A percentile compares a stretch with the other conserved stretches of the same genome.
These are phyloP conservation scores for Aspergillus sergii DNA, from an alignment of 2,329 filamentous ascomycete species.

Conservation along the genomic window DNA sequence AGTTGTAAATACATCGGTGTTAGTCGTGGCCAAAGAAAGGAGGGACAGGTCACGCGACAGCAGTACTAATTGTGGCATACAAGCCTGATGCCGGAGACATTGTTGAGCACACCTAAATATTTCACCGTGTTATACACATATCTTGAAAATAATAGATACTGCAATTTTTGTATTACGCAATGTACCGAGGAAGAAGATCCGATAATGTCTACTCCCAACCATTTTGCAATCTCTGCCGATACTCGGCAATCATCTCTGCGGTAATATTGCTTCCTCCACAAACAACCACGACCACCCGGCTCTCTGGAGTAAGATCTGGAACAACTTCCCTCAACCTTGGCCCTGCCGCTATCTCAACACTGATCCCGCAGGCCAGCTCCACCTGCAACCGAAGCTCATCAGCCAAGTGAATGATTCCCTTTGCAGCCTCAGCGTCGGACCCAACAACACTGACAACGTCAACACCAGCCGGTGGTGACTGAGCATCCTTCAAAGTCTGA, in stretches of 20 bases:
- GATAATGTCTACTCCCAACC: conserved; percentile 29
- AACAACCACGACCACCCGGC: conserved; percentile 39
- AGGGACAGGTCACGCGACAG: too few species aligned
- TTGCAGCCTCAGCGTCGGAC: conserved; percentile 73
- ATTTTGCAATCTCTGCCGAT: conserved; percentile 45
- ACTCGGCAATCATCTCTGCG: conserved; percentile 54
- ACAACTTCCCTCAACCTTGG: conserved; percentile 28
- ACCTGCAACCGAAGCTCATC: conserved; percentile 79
- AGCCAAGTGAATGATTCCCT: conserved; percentile 71
- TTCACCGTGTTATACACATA: neutral
- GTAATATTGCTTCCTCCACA: conserved; percentile 54
- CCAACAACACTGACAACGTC: conserved; percentile 63
- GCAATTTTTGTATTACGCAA: neutral
- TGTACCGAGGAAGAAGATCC: neutral
- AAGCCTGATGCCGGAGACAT: neutral
- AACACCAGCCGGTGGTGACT: conserved; percentile 38
- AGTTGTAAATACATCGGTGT: too few species aligned
- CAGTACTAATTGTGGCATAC: neutral
- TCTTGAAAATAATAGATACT: neutral
- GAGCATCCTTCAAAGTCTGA: conserved; percentile 64
- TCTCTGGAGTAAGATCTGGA: conserved; percentile 31
- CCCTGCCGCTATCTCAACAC: conserved; percentile 54
- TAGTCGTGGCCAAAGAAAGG: too few species aligned
- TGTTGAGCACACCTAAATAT: neutral
- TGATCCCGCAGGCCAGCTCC: conserved; percentile 80